phyloP scores from a whole-genome alignment of 2,329 filamentous ascomycete genomes.

The Cephalotrichum gorgonifer region DNA sequence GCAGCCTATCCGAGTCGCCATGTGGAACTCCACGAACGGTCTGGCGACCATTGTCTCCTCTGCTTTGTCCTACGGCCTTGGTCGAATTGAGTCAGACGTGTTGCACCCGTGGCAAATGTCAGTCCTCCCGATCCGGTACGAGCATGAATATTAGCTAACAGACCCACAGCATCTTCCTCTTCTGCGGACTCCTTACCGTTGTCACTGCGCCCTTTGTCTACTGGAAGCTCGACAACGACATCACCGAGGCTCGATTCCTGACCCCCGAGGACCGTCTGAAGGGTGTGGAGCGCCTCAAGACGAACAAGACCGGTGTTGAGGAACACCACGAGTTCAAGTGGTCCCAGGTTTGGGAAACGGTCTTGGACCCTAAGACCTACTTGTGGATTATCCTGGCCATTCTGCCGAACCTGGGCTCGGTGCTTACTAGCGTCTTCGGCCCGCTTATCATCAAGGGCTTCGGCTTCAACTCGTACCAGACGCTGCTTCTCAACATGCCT shows the following conservation, averaged over 20 bases:
- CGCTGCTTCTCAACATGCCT: constrained; percentile 55
- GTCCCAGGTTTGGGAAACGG: constrained; percentile 34
- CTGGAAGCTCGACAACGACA: constrained; percentile 49
- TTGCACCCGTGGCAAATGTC: constrained; percentile 8
- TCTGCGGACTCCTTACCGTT: constrained; percentile 51
- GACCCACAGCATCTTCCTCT: constrained; percentile 38
- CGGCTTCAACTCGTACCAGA: constrained; percentile 46
- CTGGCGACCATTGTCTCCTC: constrained; percentile 16
- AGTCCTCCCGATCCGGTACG: neutral
- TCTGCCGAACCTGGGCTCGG: constrained; percentile 53
- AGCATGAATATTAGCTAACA: neutral
- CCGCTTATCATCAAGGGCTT: constrained; percentile 52
- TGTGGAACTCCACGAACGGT: constrained; percentile 3
- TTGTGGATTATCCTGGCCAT: constrained; percentile 48
- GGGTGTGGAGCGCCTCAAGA: constrained; percentile 59
- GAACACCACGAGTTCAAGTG: constrained; percentile 41
- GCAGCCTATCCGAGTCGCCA: constrained; percentile 3
- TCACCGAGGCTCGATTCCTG: constrained; percentile 44
- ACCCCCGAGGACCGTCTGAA: constrained; percentile 56
- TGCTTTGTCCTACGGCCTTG: constrained; percentile 17
- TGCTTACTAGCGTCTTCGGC: constrained; percentile 54
- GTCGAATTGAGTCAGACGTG: constrained; percentile 13
- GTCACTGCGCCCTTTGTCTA: constrained; percentile 47
- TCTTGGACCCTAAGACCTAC: constrained; percentile 48
- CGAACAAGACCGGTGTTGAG: constrained; percentile 38